Conservation (phyloP, 805 yeast species). For the Suhomyces tanzawaensis region DNA sequence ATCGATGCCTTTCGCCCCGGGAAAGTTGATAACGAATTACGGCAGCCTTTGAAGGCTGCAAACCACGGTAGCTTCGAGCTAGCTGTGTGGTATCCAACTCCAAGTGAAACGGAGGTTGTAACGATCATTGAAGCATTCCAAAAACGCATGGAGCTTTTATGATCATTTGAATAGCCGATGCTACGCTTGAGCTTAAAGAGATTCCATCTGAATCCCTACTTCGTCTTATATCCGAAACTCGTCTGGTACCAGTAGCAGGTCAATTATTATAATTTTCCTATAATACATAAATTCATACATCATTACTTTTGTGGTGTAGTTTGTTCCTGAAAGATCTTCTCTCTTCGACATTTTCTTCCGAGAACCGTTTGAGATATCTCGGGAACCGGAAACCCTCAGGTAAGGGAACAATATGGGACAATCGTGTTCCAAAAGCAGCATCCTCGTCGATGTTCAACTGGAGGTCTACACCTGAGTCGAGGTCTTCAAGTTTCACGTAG, state of each 20-base stretch:
- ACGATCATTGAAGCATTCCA: too few species aligned
- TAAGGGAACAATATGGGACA: not conserved
- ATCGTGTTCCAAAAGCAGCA: not conserved
- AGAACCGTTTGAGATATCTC: not conserved
- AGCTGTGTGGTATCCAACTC: too few species aligned
- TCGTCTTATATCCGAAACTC: too few species aligned
- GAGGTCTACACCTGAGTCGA: not conserved
- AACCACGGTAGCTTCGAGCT: too few species aligned
- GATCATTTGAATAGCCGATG: too few species aligned
- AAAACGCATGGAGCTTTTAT: too few species aligned
- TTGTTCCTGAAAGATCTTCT: not conserved
- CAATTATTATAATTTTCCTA: too few species aligned
- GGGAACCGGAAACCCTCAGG: constrained; percentile 2
- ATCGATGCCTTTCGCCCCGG: constrained; percentile 28
- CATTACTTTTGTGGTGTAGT: not conserved
- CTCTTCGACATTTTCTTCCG: not conserved
- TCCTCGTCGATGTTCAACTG: not conserved
- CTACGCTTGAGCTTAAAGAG: too few species aligned
- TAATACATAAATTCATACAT: not conserved
- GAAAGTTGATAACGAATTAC: constrained; percentile 31
- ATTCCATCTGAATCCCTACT: too few species aligned
- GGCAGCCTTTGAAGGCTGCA: constrained; percentile 24
- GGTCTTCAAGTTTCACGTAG: not conserved
- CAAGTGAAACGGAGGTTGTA: too few species aligned
- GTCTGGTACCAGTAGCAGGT: too few species aligned